A percentile compares a stretch with the other conserved stretches of the same genome.
Conservation (phyloP, 306 rosid species). For the Leucaena leucocephala region DNA sequence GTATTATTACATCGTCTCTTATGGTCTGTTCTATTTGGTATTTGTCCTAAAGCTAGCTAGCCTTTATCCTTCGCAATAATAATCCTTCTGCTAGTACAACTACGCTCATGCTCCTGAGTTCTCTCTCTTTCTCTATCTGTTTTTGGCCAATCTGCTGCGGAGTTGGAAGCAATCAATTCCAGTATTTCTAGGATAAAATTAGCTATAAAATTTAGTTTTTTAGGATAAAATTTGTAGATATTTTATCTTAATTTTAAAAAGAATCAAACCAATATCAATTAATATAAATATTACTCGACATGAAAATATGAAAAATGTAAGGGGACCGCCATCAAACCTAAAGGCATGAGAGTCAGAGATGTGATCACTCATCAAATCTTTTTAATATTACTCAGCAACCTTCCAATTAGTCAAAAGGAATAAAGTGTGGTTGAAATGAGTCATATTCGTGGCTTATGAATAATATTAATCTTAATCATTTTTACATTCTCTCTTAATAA, state of each 20-base stretch:
- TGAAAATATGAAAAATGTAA: not conserved
- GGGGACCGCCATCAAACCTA: not conserved
- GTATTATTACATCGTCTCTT: not conserved
- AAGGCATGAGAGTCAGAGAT: not conserved
- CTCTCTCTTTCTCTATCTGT: not conserved
- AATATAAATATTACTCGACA: too few relatives aligned
- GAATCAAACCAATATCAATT: not conserved
- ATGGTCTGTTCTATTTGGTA: not conserved
- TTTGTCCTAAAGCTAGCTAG: not conserved
- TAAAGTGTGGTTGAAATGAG: too few relatives aligned
- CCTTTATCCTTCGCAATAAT: not conserved
- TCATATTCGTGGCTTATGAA: too few relatives aligned
- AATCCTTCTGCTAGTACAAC: not conserved
- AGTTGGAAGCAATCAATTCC: not conserved
- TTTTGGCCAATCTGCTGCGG: not conserved
- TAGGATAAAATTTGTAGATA: too few relatives aligned
- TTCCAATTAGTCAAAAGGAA: too few relatives aligned
- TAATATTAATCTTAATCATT: too few relatives aligned
- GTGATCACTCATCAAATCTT: not conserved
- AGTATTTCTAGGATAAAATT: not conserved
- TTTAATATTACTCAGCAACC: too few relatives aligned
- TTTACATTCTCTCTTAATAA: too few relatives aligned
- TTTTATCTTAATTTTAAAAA: too few relatives aligned
- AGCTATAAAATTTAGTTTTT: too few relatives aligned
- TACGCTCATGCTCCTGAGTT: too few relatives aligned